These are phyloP conservation scores for Schizophyllum commune DNA, from an alignment of 1,284 basidiomycete genomes.

Conservation along the genomic window DNA sequence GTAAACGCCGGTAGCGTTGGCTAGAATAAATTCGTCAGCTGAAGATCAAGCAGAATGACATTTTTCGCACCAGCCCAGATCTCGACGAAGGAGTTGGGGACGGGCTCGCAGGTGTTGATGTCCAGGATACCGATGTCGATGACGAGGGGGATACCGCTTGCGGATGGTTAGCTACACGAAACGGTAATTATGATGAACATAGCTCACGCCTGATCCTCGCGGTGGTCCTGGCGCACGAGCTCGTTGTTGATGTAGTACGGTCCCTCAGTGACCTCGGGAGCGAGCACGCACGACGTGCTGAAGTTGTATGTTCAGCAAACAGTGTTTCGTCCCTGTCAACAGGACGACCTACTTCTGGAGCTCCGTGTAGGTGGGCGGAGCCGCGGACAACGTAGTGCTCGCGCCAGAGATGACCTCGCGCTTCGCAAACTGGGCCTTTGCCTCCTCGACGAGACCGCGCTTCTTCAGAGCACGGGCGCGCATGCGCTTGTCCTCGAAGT, in stretches of 20 bases:
- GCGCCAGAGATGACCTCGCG: background rate
- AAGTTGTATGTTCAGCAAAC: background rate
- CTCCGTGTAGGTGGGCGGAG: conserved; percentile 7
- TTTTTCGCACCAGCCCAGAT: conserved; percentile 29
- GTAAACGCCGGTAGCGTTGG: conserved; percentile 23
- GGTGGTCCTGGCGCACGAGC: conserved; percentile 39
- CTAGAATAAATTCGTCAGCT: conserved; percentile 3
- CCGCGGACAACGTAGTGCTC: conserved; percentile 9
- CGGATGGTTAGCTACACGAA: too few species aligned
- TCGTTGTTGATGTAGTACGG: conserved; percentile 37
- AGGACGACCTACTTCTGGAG: conserved; percentile 9
- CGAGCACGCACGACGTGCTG: conserved; percentile 9
- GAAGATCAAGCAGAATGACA: background rate
- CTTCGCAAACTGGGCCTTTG: background rate
- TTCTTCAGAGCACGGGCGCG: conserved; percentile 12
- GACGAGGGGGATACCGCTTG: conserved; percentile 37
- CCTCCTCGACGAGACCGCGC: conserved; percentile 1
- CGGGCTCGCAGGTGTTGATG: conserved; percentile 47
- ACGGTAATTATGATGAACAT: too few species aligned
- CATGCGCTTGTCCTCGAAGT: conserved; percentile 13
- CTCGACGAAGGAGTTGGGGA: conserved; percentile 38
- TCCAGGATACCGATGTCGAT: conserved; percentile 54
- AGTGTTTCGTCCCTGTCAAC: too few species aligned
- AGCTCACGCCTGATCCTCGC: conserved; percentile 32
- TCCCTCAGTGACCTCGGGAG: conserved; percentile 10